These are phyloP conservation scores for Rubia yunnanensis DNA, from an alignment of 257 asterid species.

Conservation along the genomic window DNA sequence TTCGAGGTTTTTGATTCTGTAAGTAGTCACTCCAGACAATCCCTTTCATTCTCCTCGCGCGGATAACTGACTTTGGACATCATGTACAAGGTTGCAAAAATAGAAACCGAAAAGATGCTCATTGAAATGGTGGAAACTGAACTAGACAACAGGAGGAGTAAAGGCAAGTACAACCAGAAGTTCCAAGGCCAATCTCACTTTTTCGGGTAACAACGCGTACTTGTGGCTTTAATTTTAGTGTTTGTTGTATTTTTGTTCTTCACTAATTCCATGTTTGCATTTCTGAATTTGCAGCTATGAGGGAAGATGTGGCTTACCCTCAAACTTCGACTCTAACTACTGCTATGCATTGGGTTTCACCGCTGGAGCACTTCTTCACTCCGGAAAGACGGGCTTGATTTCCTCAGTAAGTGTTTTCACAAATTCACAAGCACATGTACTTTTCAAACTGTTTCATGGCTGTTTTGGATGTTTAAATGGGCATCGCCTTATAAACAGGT, in stretches of 20 bases:
- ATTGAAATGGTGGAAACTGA: constrained; percentile 98
- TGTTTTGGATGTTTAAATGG: neutral
- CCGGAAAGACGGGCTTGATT: constrained; percentile 84
- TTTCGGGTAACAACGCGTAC: constrained; percentile 52
- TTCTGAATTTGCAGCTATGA: constrained; percentile 45
- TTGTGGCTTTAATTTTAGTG: neutral
- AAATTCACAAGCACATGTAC: too few relatives aligned
- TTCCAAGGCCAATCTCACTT: constrained; percentile 95
- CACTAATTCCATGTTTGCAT: neutral
- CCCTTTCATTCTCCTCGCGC: neutral
- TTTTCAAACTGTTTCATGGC: neutral
- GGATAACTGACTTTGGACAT: neutral
- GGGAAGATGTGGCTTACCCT: constrained; percentile 96
- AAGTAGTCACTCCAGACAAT: neutral
- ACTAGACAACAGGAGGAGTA: constrained; percentile 57
- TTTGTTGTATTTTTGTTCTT: neutral
- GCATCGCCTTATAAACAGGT: constrained; percentile 32
- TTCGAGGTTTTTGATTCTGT: neutral
- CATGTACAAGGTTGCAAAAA: constrained; percentile 69
- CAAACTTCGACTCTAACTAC: constrained; percentile 83
- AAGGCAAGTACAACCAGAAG: constrained; percentile 49
- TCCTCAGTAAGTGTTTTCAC: constrained; percentile 41
- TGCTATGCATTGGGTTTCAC: constrained; percentile 73
- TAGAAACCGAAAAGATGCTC: constrained; percentile 95
- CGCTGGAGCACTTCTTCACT: constrained; percentile 75